A percentile compares a stretch with the other conserved stretches of the same genome.
Evolutionary conservation across 352 stramenopile species (phyloP).

Genomic region (Aphanomyces invadans): DNA sequence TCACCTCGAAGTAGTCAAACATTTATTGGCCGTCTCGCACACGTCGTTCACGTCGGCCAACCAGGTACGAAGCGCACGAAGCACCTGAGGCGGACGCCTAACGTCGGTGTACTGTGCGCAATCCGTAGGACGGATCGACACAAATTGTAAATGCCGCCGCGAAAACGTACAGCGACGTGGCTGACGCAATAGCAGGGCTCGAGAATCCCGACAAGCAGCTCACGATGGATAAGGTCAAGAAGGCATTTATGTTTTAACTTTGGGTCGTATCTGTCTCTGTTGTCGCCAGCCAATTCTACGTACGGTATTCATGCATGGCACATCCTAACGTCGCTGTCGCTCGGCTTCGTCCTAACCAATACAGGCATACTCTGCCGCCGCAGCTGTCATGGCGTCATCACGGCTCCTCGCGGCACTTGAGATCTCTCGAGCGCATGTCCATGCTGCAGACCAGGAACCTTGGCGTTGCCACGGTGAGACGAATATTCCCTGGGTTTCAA

Average conservation of each 20-base stretch:
- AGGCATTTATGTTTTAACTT: slow-evolving; percentile 20
- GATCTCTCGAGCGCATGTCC: neutral
- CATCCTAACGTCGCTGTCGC: too few relatives aligned
- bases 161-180: slow-evolving; percentile 20
- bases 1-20: slow-evolving; percentile 35
- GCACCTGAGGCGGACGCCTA: neutral
- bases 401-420: too few relatives aligned
- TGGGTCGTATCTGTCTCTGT: too few relatives aligned
- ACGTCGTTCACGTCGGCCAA: slow-evolving; percentile 18
- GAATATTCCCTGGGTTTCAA: too few relatives aligned
- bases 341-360: too few relatives aligned
- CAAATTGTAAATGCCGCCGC: slow-evolving; percentile 23
- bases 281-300: neutral
- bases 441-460: neutral
- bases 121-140: slow-evolving; percentile 15
- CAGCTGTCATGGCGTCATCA: too few relatives aligned
- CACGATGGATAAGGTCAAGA: slow-evolving; percentile 8
- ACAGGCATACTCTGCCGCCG: too few relatives aligned
- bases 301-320: too few relatives aligned
- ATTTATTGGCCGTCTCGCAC: neutral
- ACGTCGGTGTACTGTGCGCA: neutral
- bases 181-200: slow-evolving; percentile 24
- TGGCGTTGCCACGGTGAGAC: too few relatives aligned
- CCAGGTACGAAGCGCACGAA: neutral
- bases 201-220: slow-evolving; percentile 18